Percentiles rank a stretch among this genome's conserved stretches.
phyloP scores from a whole-genome alignment of 73 alveolate genomes.

The Tetrahymena borealis region DNA sequence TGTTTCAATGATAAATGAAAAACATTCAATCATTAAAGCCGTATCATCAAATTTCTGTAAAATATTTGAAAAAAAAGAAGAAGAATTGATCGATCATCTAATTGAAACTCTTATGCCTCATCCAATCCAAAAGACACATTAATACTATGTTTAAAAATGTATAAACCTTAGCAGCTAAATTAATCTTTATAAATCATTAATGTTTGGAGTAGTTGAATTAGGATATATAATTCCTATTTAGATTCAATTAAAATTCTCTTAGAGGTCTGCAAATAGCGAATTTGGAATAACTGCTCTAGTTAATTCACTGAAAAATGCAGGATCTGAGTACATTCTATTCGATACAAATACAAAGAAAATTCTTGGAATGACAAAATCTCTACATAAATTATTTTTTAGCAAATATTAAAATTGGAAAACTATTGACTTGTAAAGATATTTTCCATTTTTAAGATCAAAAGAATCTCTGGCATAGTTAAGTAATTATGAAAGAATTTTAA shows the following conservation, averaged over 20 bases:
- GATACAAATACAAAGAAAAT: background rate
- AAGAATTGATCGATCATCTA: background rate
- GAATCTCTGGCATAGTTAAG: background rate
- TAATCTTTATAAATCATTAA: background rate
- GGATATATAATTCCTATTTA: background rate
- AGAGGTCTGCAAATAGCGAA: background rate
- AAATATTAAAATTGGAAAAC: background rate
- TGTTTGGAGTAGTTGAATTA: background rate
- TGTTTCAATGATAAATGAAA: background rate
- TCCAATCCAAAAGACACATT: background rate
- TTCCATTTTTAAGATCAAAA: background rate
- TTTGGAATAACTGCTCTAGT: background rate
- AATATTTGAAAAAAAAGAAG: background rate
- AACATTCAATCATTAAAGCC: background rate
- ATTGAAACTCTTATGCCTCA: background rate
- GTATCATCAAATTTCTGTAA: background rate
- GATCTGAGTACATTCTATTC: background rate
- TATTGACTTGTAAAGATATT: background rate
- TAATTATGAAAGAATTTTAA: background rate
- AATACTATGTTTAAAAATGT: background rate
- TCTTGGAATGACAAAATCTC: background rate
- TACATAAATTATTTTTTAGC: background rate
- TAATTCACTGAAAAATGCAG: background rate
- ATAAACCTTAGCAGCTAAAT: background rate
- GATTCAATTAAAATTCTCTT: background rate